These are phyloP conservation scores for Chlamydomonas reinhardtii DNA, from an alignment of 163 green algal genomes.

Conservation along the genomic window DNA sequence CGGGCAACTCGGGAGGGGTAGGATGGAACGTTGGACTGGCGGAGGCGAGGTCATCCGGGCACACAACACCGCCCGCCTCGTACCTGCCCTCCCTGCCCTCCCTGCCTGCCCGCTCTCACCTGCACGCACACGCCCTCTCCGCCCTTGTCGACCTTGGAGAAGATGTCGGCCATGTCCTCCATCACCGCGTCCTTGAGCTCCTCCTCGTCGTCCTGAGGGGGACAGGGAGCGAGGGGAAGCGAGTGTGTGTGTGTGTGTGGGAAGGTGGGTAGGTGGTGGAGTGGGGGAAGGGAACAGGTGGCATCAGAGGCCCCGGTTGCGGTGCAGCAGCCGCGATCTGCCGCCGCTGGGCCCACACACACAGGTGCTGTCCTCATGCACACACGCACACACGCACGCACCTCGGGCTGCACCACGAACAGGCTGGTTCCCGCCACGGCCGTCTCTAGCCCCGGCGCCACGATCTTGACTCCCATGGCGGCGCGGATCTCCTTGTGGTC, in stretches of 20 bases:
- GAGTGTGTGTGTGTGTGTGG: no score
- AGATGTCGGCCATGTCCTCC: conserved; percentile 97
- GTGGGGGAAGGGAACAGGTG: no score
- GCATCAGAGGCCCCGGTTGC: no score
- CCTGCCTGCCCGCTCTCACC: conserved; percentile 29
- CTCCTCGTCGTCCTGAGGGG: conserved; percentile 91
- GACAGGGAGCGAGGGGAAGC: neutral
- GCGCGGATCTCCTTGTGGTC: conserved; percentile 98
- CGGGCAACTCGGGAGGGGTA: no score
- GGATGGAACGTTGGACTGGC: no score
- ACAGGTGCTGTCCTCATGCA: no score
- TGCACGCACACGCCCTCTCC: conserved; percentile 98
- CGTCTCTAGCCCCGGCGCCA: conserved; percentile 90
- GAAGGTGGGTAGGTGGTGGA: neutral
- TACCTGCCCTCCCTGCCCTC: no score
- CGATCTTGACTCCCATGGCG: conserved; percentile 97
- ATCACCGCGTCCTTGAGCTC: conserved; percentile 94
- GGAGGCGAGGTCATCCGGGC: no score
- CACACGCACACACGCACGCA: neutral
- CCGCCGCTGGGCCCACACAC: no score
- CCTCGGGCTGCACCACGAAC: conserved; percentile 47
- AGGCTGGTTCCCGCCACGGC: conserved; percentile 84
- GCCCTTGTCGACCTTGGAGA: conserved; percentile 86
- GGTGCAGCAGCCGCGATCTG: no score
- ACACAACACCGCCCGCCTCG: neutral